Evolutionary conservation across 176 grass and related monocot genomes (phyloP).

Genomic region (Phoenix roebelenii): DNA sequence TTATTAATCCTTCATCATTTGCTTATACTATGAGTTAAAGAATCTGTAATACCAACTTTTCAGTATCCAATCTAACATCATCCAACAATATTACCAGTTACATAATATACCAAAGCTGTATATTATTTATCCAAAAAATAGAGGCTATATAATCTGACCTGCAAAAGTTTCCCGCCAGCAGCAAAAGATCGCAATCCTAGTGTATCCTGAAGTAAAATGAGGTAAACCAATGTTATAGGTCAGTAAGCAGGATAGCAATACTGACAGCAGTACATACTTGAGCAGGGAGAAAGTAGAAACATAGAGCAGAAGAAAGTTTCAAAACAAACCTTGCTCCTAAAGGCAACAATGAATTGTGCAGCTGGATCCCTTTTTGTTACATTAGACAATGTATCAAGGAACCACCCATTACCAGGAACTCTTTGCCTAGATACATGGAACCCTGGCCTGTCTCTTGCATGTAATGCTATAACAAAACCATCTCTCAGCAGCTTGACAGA

Average conservation of each 20-base stretch:
- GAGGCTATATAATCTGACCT: constrained; percentile 30
- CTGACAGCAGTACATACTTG: too few relatives aligned
- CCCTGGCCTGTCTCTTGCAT: constrained; percentile 52
- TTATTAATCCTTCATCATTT: too few relatives aligned
- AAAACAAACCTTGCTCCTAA: constrained; percentile 58
- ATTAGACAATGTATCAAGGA: constrained; percentile 80
- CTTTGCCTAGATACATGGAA: constrained; percentile 70
- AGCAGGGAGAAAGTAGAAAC: constrained; percentile 5
- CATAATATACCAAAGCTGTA: too few relatives aligned
- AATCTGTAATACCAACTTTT: too few relatives aligned
- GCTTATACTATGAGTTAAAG: too few relatives aligned
- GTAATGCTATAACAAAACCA: constrained; percentile 77
- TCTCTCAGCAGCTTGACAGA: constrained; percentile 57
- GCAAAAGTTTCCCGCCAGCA: constrained; percentile 84
- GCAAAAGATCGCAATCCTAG: constrained; percentile 83
- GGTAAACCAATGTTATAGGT: not conserved
- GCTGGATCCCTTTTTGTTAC: constrained; percentile 87
- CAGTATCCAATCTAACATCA: not conserved
- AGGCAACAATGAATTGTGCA: constrained; percentile 80
- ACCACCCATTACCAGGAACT: constrained; percentile 64
- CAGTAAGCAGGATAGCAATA: too few relatives aligned
- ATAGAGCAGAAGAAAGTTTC: constrained; percentile 6
- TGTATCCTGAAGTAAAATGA: constrained; percentile 46
- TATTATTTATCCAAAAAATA: too few relatives aligned
- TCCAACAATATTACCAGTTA: not conserved